phyloP scores from a whole-genome alignment of 805 yeast species.

The Hermanozyma aechmeae region DNA sequence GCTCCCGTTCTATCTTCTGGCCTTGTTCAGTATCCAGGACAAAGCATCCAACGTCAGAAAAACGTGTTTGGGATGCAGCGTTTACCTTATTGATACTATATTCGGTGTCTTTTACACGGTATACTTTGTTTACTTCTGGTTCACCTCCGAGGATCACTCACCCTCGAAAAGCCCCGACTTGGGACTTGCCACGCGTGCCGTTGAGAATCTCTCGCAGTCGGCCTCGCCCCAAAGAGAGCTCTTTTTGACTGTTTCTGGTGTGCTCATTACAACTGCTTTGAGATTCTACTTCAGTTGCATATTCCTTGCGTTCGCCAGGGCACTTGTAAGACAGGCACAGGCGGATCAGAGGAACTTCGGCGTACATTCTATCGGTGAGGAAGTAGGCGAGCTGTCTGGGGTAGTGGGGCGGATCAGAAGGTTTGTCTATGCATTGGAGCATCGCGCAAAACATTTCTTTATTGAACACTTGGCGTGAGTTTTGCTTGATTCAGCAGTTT shows the following conservation, averaged over 20 bases:
- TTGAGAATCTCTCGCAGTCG: slow-evolving; percentile 37
- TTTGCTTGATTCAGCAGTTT: too few relatives aligned
- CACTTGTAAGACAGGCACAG: slow-evolving; percentile 35
- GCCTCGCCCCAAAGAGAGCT: slow-evolving; percentile 52
- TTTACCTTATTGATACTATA: slow-evolving; percentile 61
- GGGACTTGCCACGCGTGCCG: slow-evolving; percentile 3
- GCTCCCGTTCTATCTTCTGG: slow-evolving; percentile 57
- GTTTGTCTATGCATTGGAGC: slow-evolving; percentile 19
- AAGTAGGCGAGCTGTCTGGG: slow-evolving; percentile 12
- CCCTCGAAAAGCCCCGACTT: slow-evolving; percentile 3
- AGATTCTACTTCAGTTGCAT: slow-evolving; percentile 56
- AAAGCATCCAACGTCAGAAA: slow-evolving; percentile 47
- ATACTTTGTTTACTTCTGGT: slow-evolving; percentile 73
- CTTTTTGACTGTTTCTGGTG: slow-evolving; percentile 44
- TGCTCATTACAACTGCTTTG: slow-evolving; percentile 35
- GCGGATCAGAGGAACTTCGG: slow-evolving; percentile 15
- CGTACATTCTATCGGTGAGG: slow-evolving; percentile 17
- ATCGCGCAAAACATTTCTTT: slow-evolving; percentile 20
- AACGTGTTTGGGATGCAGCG: slow-evolving; percentile 51
- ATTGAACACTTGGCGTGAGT: slow-evolving; percentile 10
- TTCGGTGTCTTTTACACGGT: slow-evolving; percentile 60
- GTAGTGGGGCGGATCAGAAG: slow-evolving; percentile 12
- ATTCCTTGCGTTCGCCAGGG: slow-evolving; percentile 50
- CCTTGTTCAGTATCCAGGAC: slow-evolving; percentile 34
- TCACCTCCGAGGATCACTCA: slow-evolving; percentile 36